Evolutionary conservation across 2,329 filamentous ascomycete species (phyloP).

Genomic region (Penicillium sp.): DNA sequence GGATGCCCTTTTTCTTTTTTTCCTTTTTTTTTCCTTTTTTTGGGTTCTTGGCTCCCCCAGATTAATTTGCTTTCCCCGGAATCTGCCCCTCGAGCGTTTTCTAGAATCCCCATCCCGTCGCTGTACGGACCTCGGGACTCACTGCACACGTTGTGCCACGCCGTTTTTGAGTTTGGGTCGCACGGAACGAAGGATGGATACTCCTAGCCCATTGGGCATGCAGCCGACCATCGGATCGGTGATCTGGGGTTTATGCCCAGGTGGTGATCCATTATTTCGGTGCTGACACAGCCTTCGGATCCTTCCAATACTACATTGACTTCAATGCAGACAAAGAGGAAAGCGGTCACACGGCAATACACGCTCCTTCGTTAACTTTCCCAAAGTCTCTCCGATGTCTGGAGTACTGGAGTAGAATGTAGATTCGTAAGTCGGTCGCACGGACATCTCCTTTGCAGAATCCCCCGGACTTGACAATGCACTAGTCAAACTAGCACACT

Average conservation of each 20-base stretch:
- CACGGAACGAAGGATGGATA: constrained; percentile 12
- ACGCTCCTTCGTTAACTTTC: not conserved
- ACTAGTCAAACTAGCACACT: constrained; percentile 18
- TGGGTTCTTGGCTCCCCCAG: constrained; percentile 4
- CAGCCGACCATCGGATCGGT: constrained; percentile 9
- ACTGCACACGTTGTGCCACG: constrained; percentile 23
- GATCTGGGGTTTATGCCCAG: constrained; percentile 2
- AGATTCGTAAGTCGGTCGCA: constrained; percentile 13
- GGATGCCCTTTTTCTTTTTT: not conserved
- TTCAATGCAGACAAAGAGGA: not conserved
- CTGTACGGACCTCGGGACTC: not conserved
- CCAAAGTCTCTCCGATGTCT: not conserved
- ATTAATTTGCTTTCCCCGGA: constrained; percentile 8
- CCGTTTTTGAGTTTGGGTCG: constrained; percentile 24
- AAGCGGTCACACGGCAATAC: not conserved
- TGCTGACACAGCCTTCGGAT: not conserved
- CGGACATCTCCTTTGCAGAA: constrained; percentile 30
- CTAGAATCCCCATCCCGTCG: constrained; percentile 17
- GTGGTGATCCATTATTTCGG: constrained; percentile 9
- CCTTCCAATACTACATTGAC: not conserved
- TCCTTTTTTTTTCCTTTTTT: not conserved
- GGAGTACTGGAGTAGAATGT: not conserved
- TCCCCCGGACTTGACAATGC: constrained; percentile 23
- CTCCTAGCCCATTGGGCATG: constrained; percentile 7
- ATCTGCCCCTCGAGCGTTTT: constrained; percentile 12